phyloP scores from a whole-genome alignment of 441 rosid species.

The Eugenia klotzschiana region DNA sequence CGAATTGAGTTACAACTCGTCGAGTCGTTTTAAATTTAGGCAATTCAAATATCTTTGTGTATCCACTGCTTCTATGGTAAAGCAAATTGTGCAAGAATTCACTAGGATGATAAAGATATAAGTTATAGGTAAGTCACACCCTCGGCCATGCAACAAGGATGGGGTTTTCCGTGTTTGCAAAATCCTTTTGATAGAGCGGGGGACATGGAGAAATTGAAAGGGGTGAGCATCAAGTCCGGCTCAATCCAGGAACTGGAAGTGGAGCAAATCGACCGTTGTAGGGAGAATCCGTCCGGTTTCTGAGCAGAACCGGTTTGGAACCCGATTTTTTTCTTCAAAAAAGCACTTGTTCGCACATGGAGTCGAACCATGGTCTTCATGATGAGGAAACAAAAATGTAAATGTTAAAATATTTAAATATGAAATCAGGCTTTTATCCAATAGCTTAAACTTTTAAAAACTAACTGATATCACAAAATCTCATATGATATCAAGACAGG shows the following conservation, averaged over 20 bases:
- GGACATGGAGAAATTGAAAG: background rate
- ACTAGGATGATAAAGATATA: background rate
- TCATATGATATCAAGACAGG: too few species aligned
- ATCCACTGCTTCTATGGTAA: background rate
- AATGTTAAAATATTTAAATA: too few species aligned
- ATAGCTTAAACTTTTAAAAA: too few species aligned
- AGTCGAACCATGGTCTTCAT: background rate
- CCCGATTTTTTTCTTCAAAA: too few species aligned
- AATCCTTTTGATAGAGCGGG: background rate
- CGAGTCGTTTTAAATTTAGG: background rate
- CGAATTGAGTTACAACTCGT: background rate
- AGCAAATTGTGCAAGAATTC: background rate
- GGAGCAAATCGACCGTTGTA: fast-evolving
- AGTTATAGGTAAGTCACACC: background rate
- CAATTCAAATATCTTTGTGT: background rate
- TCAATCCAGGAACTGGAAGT: background rate
- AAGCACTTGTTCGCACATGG: background rate
- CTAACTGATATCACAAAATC: too few species aligned
- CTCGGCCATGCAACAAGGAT: background rate
- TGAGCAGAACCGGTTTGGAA: too few species aligned
- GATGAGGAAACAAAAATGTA: background rate
- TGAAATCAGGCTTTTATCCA: too few species aligned
- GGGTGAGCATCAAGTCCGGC: background rate
- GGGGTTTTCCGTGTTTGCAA: background rate
- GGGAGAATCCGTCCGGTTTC: background rate